Evolutionary conservation across 805 yeast species (phyloP).

Genomic region (fission yeast (Schizosaccharomyces pombe)): DNA sequence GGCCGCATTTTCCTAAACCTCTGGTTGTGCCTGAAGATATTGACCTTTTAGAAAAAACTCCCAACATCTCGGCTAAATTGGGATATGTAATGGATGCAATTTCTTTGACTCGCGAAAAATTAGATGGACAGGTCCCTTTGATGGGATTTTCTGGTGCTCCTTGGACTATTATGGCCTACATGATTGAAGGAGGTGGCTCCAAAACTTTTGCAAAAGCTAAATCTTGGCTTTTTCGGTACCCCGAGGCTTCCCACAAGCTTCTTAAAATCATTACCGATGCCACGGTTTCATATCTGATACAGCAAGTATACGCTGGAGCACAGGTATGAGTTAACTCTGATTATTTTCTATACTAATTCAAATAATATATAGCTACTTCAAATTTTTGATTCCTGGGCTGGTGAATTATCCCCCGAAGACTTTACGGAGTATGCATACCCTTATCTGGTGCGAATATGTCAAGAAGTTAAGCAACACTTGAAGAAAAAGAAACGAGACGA

Average conservation of each 20-base stretch:
- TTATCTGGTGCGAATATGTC: slow-evolving; percentile 53
- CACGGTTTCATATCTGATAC: slow-evolving; percentile 77
- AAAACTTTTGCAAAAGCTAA: slow-evolving; percentile 75
- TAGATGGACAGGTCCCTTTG: slow-evolving; percentile 77
- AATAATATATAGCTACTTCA: slow-evolving; percentile 36
- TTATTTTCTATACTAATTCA: neutral
- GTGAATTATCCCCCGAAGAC: slow-evolving; percentile 79
- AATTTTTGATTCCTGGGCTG: slow-evolving; percentile 94
- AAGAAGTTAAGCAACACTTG: slow-evolving; percentile 43
- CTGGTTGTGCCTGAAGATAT: slow-evolving; percentile 52
- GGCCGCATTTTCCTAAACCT: slow-evolving; percentile 82
- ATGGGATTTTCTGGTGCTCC: slow-evolving; percentile 95
- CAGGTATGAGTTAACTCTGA: slow-evolving; percentile 21
- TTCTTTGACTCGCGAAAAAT: slow-evolving; percentile 62
- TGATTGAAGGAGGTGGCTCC: slow-evolving; percentile 85
- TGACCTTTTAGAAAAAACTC: slow-evolving; percentile 29
- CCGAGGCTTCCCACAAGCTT: slow-evolving; percentile 44
- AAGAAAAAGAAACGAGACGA: slow-evolving; percentile 43
- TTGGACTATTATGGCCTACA: slow-evolving; percentile 88
- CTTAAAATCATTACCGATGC: slow-evolving; percentile 63
- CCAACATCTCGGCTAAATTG: slow-evolving; percentile 51
- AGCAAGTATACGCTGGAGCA: slow-evolving; percentile 92
- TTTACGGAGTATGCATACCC: slow-evolving; percentile 78
- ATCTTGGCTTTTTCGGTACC: slow-evolving; percentile 70
- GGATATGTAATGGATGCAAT: slow-evolving; percentile 94